phyloP scores from a whole-genome alignment of 148 eudicot species.

The Rhododendron simsii region DNA sequence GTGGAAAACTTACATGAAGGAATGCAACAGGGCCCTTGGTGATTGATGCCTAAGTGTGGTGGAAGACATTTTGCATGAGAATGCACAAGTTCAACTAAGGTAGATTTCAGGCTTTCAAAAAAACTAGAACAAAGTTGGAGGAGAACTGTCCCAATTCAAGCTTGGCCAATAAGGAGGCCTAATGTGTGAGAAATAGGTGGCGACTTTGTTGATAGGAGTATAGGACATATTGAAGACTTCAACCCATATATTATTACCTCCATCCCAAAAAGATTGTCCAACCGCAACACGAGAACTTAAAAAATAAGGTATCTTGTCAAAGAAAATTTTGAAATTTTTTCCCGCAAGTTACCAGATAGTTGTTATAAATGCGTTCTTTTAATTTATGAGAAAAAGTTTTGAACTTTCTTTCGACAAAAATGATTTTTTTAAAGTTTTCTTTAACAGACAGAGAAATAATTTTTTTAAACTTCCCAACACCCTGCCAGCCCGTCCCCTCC shows the following conservation, averaged over 20 bases:
- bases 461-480: background rate
- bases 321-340: background rate
- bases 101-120: slow-evolving; percentile 10
- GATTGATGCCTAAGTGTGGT: slow-evolving; percentile 73
- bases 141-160: background rate
- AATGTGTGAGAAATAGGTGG: background rate
- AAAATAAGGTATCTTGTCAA: background rate
- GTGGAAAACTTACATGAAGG: slow-evolving; percentile 26
- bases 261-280: background rate
- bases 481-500: background rate
- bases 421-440: background rate
- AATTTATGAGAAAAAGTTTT: background rate
- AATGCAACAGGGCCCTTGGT: slow-evolving; percentile 29
- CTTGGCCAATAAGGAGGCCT: background rate
- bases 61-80: slow-evolving; percentile 18
- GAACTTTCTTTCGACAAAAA: background rate
- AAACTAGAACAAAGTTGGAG: background rate
- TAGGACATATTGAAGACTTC: background rate
- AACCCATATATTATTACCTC: background rate
- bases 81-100: slow-evolving; percentile 13
- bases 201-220: background rate
- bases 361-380: background rate
- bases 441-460: background rate
- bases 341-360: background rate
- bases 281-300: background rate